Evolutionary conservation across 148 eudicot genomes (phyloP), one percentile per base, ranked within the genome.

Genomic region (Pouteria glomerata): DNA sequence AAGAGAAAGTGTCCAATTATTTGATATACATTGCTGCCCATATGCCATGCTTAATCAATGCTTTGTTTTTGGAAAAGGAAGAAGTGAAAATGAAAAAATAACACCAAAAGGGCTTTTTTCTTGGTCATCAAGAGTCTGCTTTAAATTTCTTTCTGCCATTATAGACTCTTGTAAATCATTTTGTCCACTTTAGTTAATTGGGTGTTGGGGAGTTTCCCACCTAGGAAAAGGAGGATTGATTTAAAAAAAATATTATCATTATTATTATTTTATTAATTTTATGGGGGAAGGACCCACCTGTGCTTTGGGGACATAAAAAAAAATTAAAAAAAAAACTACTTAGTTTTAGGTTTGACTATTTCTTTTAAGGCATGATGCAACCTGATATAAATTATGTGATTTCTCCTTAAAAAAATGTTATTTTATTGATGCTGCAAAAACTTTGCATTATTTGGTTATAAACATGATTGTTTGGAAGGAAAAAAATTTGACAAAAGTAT

Each of bases 121-220:
- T 41, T 50, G 41, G 12, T 3, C 23, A n/a, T n/a, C n/a, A n/a
- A n/a, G n/a, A n/a, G n/a, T n/a, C n/a, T n/a, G 18, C 26, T 65
- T 15, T 13, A 1, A 26, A 11, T 27, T 23, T 53, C 33, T 65
- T 63, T 26, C 69, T 24, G 55, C 69, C 69, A 65, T 65, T 65
- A 30, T 65, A 65, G 55, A 44, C 69, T 53, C 26, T 27, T 44
- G 37, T 15, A n/a, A 65, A 65, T 65, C 51, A 65, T 65, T 29
- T 27, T 65, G 69, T 65, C 69, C 69, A 29, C 69, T 15, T 44
- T 14, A n/a, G n/a, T n/a, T n/a, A n/a, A n/a, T n/a, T n/a, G n/a
- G n/a, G n/a, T n/a, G 19, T 39, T 65, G 44, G 69, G 37, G 30
- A 27, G 29, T 8, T 27, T 44, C 26, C 31, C 52, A 44, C 19